A percentile compares a stretch with the other conserved stretches of the same genome.
Evolutionary conservation across 176 grass and related monocot species (phyloP).

Genomic region (Eragrostis curvula): DNA sequence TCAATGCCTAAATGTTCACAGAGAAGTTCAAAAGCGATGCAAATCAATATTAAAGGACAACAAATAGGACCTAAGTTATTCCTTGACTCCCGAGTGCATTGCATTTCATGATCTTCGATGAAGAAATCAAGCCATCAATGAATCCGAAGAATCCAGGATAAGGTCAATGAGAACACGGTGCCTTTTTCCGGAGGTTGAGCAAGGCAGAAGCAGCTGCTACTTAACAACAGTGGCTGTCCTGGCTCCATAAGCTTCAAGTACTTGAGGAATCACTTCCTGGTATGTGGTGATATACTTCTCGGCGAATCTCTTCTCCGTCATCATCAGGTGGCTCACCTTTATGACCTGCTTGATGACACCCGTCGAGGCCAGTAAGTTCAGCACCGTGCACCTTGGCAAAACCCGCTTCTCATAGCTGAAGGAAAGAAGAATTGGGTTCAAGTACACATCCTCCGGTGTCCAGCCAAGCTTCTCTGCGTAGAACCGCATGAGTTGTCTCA

Average conservation of each 20-base stretch:
- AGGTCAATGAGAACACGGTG: neutral
- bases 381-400: constrained; percentile 49
- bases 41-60: neutral
- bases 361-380: constrained; percentile 45
- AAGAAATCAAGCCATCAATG: neutral
- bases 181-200: constrained; percentile 31
- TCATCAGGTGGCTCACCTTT: constrained; percentile 14
- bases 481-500: constrained; percentile 49
- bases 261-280: constrained; percentile 40
- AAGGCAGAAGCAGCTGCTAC: neutral
- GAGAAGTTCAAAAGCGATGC: neutral
- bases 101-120: constrained; percentile 16
- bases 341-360: constrained; percentile 25
- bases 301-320: constrained; percentile 40
- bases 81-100: neutral
- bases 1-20: neutral
- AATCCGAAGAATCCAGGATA: constrained; percentile 5
- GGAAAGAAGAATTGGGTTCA: constrained; percentile 33
- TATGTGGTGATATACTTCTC: constrained; percentile 44
- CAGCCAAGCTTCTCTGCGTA: constrained; percentile 53
- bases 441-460: constrained; percentile 29
- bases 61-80: constrained; percentile 3
- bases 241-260: constrained; percentile 49
- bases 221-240: constrained; percentile 3
- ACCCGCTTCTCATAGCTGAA: constrained; percentile 64